phyloP scores from a whole-genome alignment of 2,329 filamentous ascomycete genomes.

The Eutypa lata region DNA sequence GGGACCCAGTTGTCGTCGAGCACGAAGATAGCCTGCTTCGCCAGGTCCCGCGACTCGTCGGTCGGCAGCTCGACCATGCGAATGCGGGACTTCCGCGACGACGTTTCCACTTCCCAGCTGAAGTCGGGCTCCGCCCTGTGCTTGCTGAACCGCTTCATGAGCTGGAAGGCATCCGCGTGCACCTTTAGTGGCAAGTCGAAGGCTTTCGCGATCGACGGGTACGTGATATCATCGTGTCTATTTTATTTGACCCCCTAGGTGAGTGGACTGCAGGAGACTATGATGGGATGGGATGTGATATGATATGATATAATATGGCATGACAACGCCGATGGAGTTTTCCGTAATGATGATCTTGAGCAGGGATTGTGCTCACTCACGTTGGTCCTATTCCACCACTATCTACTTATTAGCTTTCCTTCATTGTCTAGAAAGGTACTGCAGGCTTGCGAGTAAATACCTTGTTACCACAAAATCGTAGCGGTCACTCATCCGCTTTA shows the following conservation, averaged over 20 bases:
- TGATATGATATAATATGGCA: no score
- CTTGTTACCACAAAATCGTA: slow-evolving; percentile 96
- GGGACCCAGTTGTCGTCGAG: slow-evolving; percentile 87
- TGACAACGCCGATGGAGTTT: no score
- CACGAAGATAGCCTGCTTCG: slow-evolving; percentile 76
- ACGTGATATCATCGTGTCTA: slow-evolving; percentile 97
- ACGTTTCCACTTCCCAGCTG: slow-evolving; percentile 79
- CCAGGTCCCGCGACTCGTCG: slow-evolving; percentile 61
- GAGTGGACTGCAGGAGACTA: no score
- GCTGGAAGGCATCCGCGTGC: slow-evolving; percentile 71
- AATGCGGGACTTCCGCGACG: slow-evolving; percentile 74
- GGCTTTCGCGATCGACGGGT: slow-evolving; percentile 87
- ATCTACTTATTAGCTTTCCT: slow-evolving; percentile 9
- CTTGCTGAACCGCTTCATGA: slow-evolving; percentile 80
- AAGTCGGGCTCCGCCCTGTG: slow-evolving; percentile 72
- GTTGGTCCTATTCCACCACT: slow-evolving; percentile 93
- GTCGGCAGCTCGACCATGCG: slow-evolving; percentile 88
- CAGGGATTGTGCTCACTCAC: slow-evolving; percentile 52
- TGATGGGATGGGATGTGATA: no score
- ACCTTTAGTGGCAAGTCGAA: slow-evolving; percentile 75
- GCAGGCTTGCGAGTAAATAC: slow-evolving; percentile 32
- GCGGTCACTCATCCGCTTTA: slow-evolving; percentile 77
- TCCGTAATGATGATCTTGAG: no score
- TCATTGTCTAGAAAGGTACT: neutral
- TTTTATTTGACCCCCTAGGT: slow-evolving; percentile 10